Evolutionary conservation across 2,329 filamentous ascomycete species (phyloP), one percentile per base, ranked within the genome.

Genomic region (Uncinocarpus reesii): DNA sequence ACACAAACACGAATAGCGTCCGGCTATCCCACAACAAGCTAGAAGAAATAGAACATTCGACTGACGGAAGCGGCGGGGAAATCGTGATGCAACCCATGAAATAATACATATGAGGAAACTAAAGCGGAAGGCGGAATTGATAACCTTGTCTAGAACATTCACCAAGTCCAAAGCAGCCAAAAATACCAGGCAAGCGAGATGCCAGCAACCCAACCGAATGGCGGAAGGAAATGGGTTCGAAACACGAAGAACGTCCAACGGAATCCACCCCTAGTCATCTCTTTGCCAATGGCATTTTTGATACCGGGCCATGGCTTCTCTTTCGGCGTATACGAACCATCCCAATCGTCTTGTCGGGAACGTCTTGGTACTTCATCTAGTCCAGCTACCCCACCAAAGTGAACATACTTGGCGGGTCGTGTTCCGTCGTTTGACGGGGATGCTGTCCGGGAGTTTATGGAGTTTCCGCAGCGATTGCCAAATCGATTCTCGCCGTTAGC

Each of bases 91-190:
- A 6, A 35, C 6, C 7, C 20, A 10, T 3, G 10, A 42, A 2
- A 29, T 43, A 34, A 21, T 24, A 20, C 18, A 37, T 1, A 36
- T 36, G 5, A 18, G 20, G 11, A 24, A 18, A n/a, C n/a, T n/a
- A n/a, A n/a, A n/a, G n/a, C n/a, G n/a, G n/a, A n/a, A n/a, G n/a
- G n/a, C n/a, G n/a, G 26, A 23, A 35, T 15, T 15, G 13, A 38
- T 16, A 40, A 26, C 15, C 21, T 10, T 40, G 20, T 3, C 36
- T n/a, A 31, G 32, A 18, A 15, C n/a, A 15, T 11, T 61, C 60
- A 86, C 54, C 81, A 81, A 58, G 73, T 73, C 67, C 76, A 79
- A 49, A 81, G 71, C 56, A 90, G 66, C 67, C 80, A 85, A 24
- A 71, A 71, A 72, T 84, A 92, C 62, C 80, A 80, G 11, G 69